Evolutionary conservation across 2,329 filamentous ascomycete genomes (phyloP), one percentile per base, ranked within the genome.

Genomic region (Colletotrichum aenigma): DNA sequence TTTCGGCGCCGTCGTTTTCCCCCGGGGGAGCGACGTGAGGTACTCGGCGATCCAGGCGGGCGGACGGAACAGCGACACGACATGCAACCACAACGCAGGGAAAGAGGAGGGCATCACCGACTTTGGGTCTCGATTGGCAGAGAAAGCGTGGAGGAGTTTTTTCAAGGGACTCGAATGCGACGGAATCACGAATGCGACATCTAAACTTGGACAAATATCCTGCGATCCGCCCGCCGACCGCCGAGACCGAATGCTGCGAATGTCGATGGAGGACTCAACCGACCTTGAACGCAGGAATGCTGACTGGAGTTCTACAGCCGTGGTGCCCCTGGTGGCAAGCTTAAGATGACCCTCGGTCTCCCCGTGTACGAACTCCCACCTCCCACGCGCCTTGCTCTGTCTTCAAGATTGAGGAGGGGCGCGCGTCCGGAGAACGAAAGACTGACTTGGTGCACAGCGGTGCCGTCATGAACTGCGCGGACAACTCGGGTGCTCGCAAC

Each of bases 261-360:
- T 56, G 67, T 66, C 64, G 32, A 48, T 4, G 56, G 72, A 70
- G 61, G 56, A 66, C 18, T 10, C n/a, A 12, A 30, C 24, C 60
- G 48, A 13, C 21, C 68, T 18, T 61, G 24, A 67, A 70, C 64
- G 82, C 84, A 87, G 81, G 87, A 84, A 75, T 80, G 80, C 75
- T 76, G 74, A 67, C 76, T 67, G 48, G 32, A 68, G 24, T 60
- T 70, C 79, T 82, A 79, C 82, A 93, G 92, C 81, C 92, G 95
- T 93, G 95, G 94, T 94, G 94, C 95, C 92, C 94, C 96, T 86
- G 97, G 97, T 93, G 97, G 97, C 95, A 99, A 99, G 95, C 95
- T 98, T 86, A 98, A 98, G 95, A 99, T 99, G 97, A 98, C 97
- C 89, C 95, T 99, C 90, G 97, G 95, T 98, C 96, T 99, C 86